phyloP scores from a whole-genome alignment of 2,329 filamentous ascomycete genomes.

The Fusarium irregulare region DNA sequence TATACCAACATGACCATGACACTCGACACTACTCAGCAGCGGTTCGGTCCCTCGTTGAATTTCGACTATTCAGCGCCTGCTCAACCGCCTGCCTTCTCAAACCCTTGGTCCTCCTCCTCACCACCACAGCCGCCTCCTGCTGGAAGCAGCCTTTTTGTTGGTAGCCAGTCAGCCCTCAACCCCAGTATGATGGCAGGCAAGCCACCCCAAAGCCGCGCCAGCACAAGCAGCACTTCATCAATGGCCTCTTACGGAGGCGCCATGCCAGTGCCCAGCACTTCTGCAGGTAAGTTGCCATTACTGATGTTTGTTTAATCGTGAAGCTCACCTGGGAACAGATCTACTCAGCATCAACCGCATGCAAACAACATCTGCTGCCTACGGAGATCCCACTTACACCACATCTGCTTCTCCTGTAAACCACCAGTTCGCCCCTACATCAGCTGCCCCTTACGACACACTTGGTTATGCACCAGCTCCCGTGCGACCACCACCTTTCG shows the following conservation, averaged over 20 bases:
- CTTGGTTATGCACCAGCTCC: constrained; percentile 79
- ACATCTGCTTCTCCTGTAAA: constrained; percentile 74
- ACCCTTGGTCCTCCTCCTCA: constrained; percentile 80
- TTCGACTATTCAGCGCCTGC: constrained; percentile 75
- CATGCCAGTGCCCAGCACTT: constrained; percentile 77
- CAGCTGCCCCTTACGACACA: constrained; percentile 77
- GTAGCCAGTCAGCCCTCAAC: constrained; percentile 66
- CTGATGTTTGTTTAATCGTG: constrained; percentile 41
- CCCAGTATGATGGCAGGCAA: constrained; percentile 64
- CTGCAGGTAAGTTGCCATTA: constrained; percentile 67
- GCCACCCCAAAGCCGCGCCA: constrained; percentile 62
- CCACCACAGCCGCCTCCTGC: constrained; percentile 57
- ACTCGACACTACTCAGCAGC: constrained; percentile 87
- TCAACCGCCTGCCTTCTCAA: constrained; percentile 81
- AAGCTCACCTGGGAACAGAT: constrained; percentile 75
- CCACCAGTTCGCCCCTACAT: constrained; percentile 71
- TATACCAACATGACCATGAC: constrained; percentile 87
- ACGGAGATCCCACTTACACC: constrained; percentile 76
- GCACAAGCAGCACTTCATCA: constrained; percentile 66
- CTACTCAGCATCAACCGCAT: constrained; percentile 75
- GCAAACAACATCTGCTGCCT: constrained; percentile 71
- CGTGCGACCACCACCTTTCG: constrained; percentile 65
- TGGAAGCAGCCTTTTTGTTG: constrained; percentile 72
- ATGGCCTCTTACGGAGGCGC: constrained; percentile 78
- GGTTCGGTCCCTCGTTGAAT: constrained; percentile 77